These are phyloP conservation scores for Silybum marianum DNA, from an alignment of 129 eudicot species.

Conservation along the genomic window DNA sequence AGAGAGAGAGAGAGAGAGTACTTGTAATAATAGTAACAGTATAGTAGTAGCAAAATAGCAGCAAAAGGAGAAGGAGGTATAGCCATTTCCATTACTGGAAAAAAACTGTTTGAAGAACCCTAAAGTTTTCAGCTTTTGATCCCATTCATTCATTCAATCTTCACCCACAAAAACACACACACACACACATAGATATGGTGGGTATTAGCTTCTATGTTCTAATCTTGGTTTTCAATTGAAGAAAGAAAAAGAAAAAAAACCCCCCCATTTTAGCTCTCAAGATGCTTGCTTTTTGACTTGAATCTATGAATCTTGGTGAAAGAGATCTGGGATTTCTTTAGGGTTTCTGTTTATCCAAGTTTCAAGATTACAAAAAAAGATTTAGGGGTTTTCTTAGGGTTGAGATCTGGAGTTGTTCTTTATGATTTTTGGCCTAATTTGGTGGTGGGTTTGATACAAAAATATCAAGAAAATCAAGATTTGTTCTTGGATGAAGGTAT, in stretches of 20 bases:
- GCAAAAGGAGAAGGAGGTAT: slow-evolving; percentile 17
- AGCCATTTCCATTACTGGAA: slow-evolving; percentile 39
- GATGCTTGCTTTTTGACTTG: slow-evolving; percentile 30
- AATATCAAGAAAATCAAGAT: background rate
- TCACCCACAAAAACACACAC: slow-evolving; percentile 30
- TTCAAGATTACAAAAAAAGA: slow-evolving; percentile 24
- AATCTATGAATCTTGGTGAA: slow-evolving; percentile 26
- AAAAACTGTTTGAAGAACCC: slow-evolving; percentile 42
- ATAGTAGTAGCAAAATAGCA: slow-evolving; percentile 34
- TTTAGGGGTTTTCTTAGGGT: slow-evolving; percentile 11
- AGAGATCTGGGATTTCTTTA: slow-evolving; percentile 34
- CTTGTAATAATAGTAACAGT: slow-evolving; percentile 34
- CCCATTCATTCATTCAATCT: slow-evolving; percentile 21
- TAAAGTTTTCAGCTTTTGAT: slow-evolving; percentile 33
- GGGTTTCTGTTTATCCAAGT: slow-evolving; percentile 18
- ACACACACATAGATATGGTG: slow-evolving; percentile 17
- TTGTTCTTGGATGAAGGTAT: slow-evolving; percentile 29
- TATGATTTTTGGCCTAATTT: slow-evolving; percentile 10
- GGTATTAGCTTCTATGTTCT: slow-evolving; percentile 19
- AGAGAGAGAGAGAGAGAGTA: slow-evolving; percentile 18
- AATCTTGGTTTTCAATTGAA: slow-evolving; percentile 23
- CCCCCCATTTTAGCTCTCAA: slow-evolving; percentile 12
- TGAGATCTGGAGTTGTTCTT: slow-evolving; percentile 24
- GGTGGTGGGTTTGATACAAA: slow-evolving; percentile 9
- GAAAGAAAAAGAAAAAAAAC: background rate